These are phyloP conservation scores for Tulasnella sp. DNA, from an alignment of 768 basidiomycete species.

Conservation along the genomic window DNA sequence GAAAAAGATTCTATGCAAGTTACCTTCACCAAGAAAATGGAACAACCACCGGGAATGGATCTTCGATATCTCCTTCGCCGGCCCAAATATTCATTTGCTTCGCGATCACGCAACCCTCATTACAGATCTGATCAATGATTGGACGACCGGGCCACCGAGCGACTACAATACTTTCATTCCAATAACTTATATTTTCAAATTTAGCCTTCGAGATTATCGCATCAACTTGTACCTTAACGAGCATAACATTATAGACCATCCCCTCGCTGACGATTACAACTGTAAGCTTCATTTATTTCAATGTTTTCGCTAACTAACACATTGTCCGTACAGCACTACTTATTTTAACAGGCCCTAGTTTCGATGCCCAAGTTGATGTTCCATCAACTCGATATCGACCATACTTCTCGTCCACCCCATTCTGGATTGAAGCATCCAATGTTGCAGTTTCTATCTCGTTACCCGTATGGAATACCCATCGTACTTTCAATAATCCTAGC, in stretches of 20 bases:
- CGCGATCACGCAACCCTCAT: conserved; percentile 93
- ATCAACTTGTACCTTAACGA: conserved; percentile 82
- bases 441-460: conserved; percentile 47
- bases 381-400: conserved; percentile 63
- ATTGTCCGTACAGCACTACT: conserved; percentile 46
- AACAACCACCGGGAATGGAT: conserved; percentile 67
- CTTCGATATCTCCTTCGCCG: conserved; percentile 55
- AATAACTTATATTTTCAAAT: conserved; percentile 54
- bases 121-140: conserved; percentile 84
- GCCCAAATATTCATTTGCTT: conserved; percentile 62
- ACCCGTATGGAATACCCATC: conserved; percentile 83
- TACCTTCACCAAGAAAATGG: conserved; percentile 78
- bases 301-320: conserved; percentile 13
- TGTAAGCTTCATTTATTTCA: conserved; percentile 32
- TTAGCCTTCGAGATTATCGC: conserved; percentile 63
- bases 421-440: conserved; percentile 47
- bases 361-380: conserved; percentile 43
- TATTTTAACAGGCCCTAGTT: conserved; percentile 43
- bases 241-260: conserved; percentile 91
- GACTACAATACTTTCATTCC: conserved; percentile 79
- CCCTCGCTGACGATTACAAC: conserved; percentile 69
- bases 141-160: conserved; percentile 68
- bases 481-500: conserved; percentile 50
- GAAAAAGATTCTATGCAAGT: conserved; percentile 24
- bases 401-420: conserved; percentile 50